phyloP scores from a whole-genome alignment of 495 filamentous ascomycete species.

The Peziza echinospora region DNA sequence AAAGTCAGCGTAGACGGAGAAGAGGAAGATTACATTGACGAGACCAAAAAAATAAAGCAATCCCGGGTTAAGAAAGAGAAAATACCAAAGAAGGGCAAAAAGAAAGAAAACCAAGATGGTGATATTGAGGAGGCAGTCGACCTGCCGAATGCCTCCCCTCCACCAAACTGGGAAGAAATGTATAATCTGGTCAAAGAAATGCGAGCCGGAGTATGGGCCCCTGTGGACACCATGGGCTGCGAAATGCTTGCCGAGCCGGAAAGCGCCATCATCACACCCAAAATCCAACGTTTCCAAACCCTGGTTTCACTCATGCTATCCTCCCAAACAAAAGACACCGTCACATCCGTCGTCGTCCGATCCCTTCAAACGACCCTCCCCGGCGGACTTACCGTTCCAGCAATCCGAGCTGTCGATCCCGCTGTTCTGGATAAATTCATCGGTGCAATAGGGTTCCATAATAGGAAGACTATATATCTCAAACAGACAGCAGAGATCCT shows the following conservation, averaged over 20 bases:
- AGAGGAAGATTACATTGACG: too few species aligned
- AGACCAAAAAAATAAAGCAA: too few species aligned
- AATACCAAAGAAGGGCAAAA: conserved; percentile 8
- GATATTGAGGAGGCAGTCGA: conserved; percentile 1
- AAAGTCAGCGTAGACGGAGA: too few species aligned
- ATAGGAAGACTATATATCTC: conserved; percentile 73
- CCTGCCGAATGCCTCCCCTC: conserved; percentile 25
- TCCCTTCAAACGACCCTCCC: conserved; percentile 54
- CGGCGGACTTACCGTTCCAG: conserved; percentile 47
- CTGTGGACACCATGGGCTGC: conserved; percentile 97
- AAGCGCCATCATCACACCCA: conserved; percentile 25
- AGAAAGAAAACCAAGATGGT: conserved; percentile 1
- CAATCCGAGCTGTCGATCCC: conserved; percentile 53
- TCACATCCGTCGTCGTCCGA: conserved; percentile 67
- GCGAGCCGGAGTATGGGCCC: conserved; percentile 53
- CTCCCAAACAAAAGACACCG: conserved; percentile 87
- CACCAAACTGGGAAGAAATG: conserved; percentile 64
- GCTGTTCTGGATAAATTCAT: conserved; percentile 58
- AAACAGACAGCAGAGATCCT: conserved; percentile 55
- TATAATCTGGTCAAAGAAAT: conserved; percentile 61
- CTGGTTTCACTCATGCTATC: conserved; percentile 90
- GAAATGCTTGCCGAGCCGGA: conserved; percentile 39
- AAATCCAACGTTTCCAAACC: conserved; percentile 58
- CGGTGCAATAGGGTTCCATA: conserved; percentile 63
- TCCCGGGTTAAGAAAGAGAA: too few species aligned